Evolutionary conservation across 441 rosid species (phyloP).

Genomic region (Melastoma candidum): DNA sequence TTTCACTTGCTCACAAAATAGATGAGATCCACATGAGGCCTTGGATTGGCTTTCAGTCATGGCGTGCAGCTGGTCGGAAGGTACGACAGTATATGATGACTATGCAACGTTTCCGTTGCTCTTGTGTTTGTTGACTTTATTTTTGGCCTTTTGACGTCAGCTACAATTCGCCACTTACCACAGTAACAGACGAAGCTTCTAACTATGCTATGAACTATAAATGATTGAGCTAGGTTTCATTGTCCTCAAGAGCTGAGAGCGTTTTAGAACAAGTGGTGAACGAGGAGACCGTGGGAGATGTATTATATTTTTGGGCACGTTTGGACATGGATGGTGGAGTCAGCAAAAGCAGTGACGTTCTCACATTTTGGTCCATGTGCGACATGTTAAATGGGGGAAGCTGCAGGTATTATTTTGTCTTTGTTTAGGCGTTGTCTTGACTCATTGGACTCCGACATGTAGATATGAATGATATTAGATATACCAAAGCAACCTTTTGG

Average conservation of each 20-base stretch:
- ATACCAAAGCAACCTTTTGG: too few relatives aligned
- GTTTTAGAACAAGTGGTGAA: slow-evolving; percentile 65
- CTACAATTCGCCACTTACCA: too few relatives aligned
- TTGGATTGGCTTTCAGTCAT: slow-evolving; percentile 99
- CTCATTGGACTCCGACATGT: not conserved
- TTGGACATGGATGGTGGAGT: slow-evolving; percentile 51
- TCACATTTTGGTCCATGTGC: slow-evolving; percentile 92
- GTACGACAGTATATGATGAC: slow-evolving; percentile 32
- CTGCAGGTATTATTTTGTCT: slow-evolving; percentile 54
- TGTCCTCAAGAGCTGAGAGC: slow-evolving; percentile 67
- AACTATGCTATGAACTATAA: slow-evolving; percentile 3
- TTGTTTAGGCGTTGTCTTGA: not conserved
- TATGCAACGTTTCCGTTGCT: not conserved
- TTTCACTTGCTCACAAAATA: slow-evolving; percentile 81
- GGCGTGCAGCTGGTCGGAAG: slow-evolving; percentile 98
- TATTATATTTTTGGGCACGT: slow-evolving; percentile 82
- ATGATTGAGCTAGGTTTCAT: slow-evolving; percentile 58
- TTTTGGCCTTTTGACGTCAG: too few relatives aligned
- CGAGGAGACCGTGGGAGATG: slow-evolving; percentile 56
- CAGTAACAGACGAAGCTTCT: too few relatives aligned
- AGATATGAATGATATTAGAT: too few relatives aligned
- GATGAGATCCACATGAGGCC: slow-evolving; percentile 91
- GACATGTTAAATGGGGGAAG: slow-evolving; percentile 82
- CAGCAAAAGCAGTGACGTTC: slow-evolving; percentile 35
- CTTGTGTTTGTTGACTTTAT: not conserved